These are phyloP conservation scores for Eucalyptus curtisii DNA, from an alignment of 345 rosid species.

Conservation along the genomic window DNA sequence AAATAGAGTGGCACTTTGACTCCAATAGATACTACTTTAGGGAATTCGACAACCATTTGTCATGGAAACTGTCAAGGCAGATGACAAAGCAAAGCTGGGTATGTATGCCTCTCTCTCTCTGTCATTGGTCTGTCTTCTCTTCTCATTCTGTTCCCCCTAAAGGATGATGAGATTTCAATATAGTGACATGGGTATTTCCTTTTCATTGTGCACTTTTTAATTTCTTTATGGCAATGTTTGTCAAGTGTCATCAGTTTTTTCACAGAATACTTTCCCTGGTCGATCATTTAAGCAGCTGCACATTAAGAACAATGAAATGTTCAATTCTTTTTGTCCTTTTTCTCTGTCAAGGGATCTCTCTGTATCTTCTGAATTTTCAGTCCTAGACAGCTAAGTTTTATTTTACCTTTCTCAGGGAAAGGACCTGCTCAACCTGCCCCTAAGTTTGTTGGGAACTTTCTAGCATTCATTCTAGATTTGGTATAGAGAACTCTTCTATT, in stretches of 20 bases:
- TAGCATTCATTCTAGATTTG: slow-evolving; percentile 70
- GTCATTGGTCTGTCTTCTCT: neutral
- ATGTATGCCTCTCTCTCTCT: neutral
- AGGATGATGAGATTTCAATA: neutral
- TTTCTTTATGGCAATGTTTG: neutral
- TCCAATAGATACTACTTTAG: slow-evolving; percentile 15
- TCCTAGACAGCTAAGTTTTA: neutral
- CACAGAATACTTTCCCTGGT: neutral
- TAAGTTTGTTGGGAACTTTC: slow-evolving; percentile 61
- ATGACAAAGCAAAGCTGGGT: slow-evolving; percentile 87
- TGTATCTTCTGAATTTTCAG: neutral
- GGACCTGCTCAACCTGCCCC: slow-evolving; percentile 95
- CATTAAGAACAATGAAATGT: neutral
- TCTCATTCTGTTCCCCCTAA: neutral
- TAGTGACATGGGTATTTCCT: neutral
- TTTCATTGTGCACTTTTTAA: neutral
- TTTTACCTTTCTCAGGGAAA: slow-evolving; percentile 30
- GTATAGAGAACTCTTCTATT: slow-evolving; percentile 19
- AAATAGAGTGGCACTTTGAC: neutral
- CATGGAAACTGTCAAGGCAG: slow-evolving; percentile 93
- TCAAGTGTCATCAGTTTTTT: neutral
- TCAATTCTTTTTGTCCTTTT: neutral
- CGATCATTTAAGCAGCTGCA: neutral
- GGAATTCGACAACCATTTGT: slow-evolving; percentile 82
- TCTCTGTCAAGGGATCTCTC: neutral